Percentiles rank a stretch among this genome's conserved stretches.
Conservation (phyloP, 2,329 filamentous ascomycete species). For the Sclerotinia nivalis region DNA sequence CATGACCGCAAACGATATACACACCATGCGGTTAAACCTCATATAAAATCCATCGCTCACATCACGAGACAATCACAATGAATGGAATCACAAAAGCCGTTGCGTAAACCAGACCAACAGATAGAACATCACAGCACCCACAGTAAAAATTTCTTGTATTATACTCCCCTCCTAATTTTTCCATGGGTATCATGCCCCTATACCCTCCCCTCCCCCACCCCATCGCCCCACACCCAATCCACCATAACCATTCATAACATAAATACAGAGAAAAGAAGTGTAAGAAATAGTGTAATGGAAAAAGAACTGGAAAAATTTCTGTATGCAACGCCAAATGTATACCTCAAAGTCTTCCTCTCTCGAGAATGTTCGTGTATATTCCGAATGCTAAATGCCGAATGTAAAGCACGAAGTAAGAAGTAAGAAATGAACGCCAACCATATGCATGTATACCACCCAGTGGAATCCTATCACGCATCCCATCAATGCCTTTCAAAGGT, state of each 20-base stretch:
- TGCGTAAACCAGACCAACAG: too few relatives aligned
- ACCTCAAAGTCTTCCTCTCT: not conserved
- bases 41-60: too few relatives aligned
- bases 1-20: too few relatives aligned
- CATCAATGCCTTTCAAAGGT: constrained; percentile 5
- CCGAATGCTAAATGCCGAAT: not conserved
- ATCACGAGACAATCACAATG: too few relatives aligned
- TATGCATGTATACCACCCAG: constrained; percentile 12
- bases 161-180: not conserved
- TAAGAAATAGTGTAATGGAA: too few relatives aligned
- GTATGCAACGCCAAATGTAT: constrained; percentile 7
- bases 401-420: not conserved
- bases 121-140: not conserved
- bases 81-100: too few relatives aligned
- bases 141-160: not conserved
- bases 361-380: not conserved
- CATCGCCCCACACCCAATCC: not conserved
- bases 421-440: constrained; percentile 7
- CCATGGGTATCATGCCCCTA: not conserved
- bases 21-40: too few relatives aligned
- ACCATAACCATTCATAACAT: not conserved
- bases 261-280: not conserved
- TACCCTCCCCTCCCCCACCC: not conserved
- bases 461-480: not conserved
- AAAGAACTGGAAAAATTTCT: not conserved